Conservation (phyloP, 2,329 filamentous ascomycete species). For the Aspergillus fructus region DNA sequence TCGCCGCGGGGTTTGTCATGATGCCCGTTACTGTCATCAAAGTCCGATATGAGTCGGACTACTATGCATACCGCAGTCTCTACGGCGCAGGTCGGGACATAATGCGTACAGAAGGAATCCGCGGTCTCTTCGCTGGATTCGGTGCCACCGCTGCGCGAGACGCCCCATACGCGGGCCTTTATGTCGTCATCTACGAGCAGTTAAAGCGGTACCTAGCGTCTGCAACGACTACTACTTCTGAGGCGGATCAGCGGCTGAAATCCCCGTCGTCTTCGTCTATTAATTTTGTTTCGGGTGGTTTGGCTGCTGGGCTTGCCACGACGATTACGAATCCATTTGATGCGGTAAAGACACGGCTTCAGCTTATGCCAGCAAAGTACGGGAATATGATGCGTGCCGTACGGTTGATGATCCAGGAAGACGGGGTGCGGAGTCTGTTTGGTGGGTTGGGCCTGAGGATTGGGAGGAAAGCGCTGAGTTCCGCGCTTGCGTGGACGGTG, state of each 20-base stretch:
- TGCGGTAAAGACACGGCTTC: slow-evolving; percentile 90
- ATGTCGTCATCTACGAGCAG: slow-evolving; percentile 87
- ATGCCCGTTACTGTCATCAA: slow-evolving; percentile 98
- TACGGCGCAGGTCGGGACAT: slow-evolving; percentile 73
- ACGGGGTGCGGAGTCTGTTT: slow-evolving; percentile 77
- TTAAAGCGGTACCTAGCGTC: slow-evolving; percentile 36
- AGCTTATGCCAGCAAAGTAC: slow-evolving; percentile 82
- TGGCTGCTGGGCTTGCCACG: slow-evolving; percentile 80
- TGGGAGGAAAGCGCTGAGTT: slow-evolving; percentile 86
- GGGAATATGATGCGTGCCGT: slow-evolving; percentile 77
- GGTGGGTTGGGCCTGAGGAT: slow-evolving; percentile 85
- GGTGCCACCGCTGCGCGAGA: slow-evolving; percentile 91
- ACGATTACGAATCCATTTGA: slow-evolving; percentile 95
- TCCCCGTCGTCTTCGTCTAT: slow-evolving; percentile 53
- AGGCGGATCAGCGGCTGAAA: slow-evolving; percentile 20
- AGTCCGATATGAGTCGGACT: slow-evolving; percentile 86
- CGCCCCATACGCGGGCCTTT: slow-evolving; percentile 93
- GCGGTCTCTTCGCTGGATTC: slow-evolving; percentile 90
- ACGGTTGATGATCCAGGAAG: slow-evolving; percentile 74
- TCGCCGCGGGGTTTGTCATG: slow-evolving; percentile 82
- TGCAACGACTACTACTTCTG: slow-evolving; percentile 17
- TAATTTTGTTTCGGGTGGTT: slow-evolving; percentile 79
- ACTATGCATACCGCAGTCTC: slow-evolving; percentile 81
- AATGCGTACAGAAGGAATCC: slow-evolving; percentile 66
- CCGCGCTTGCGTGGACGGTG: slow-evolving; percentile 93